Conservation (phyloP, 352 stramenopile genomes). For the Phytophthora pseudosyringae region DNA sequence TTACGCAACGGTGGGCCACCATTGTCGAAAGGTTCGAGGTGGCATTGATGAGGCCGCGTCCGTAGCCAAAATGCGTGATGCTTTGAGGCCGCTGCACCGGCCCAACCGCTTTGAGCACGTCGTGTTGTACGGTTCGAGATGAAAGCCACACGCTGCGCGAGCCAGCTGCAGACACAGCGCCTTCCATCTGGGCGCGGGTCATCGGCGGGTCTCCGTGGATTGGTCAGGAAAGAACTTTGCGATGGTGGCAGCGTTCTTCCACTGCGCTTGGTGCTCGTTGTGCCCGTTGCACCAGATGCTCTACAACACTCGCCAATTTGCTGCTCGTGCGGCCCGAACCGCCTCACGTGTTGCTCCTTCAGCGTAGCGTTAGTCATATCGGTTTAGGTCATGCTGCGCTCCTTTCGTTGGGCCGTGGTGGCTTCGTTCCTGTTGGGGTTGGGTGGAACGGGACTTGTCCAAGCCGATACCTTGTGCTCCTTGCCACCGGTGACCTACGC, state of each 20-base stretch:
- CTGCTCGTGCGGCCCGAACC: slow-evolving; percentile 20
- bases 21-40: slow-evolving; percentile 4
- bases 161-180: slow-evolving; percentile 27
- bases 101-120: slow-evolving; percentile 10
- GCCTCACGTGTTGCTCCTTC: neutral
- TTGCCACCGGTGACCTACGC: slow-evolving; percentile 51
- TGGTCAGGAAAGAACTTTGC: slow-evolving; percentile 26
- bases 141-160: slow-evolving; percentile 8
- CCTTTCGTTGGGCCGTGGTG: slow-evolving; percentile 17
- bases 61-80: neutral
- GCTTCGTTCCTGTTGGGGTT: slow-evolving; percentile 21
- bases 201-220: slow-evolving; percentile 20
- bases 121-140: slow-evolving; percentile 14
- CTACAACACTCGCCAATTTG: slow-evolving; percentile 28
- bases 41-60: neutral
- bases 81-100: slow-evolving; percentile 1
- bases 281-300: slow-evolving; percentile 14
- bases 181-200: slow-evolving; percentile 31
- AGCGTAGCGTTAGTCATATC: slow-evolving; percentile 8
- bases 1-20: neutral
- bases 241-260: slow-evolving; percentile 32
- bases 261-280: slow-evolving; percentile 17
- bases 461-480: slow-evolving; percentile 58
- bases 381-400: slow-evolving; percentile 21
- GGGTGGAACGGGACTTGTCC: slow-evolving; percentile 10